Evolutionary conservation across 306 rosid species (phyloP), one percentile per base, ranked within the genome.

Genomic region (Castanopsis chinensis): DNA sequence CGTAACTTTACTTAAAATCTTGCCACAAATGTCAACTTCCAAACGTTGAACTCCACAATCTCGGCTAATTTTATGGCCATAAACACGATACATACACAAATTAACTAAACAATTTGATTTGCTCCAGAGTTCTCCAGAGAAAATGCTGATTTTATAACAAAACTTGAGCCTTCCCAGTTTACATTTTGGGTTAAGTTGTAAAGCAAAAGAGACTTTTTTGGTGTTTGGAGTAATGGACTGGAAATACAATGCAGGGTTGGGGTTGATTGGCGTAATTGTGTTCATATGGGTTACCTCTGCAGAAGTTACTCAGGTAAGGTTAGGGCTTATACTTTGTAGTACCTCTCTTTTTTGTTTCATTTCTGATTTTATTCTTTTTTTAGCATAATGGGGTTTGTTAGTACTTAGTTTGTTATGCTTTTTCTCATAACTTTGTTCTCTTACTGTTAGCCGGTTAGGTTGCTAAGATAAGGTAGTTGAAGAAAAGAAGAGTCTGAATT

Each of bases 261-360:
- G 87, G 20, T 81, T 90, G 72, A 88, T 92, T 57, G 87, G 86
- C 68, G 78, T 84, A 20, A 85, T 82, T 79, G 91, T 92, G 73
- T 37, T 90, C 59, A 86, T 90, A 51, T 90, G 90, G 94, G 94
- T 92, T 35, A 72, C 91, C 63, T 90, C 88, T 52, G 97, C 97
- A 33, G 94, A 90, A 76, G 83, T 92, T 43, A 88, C 97, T 76
- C 97, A 92, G 97, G 94, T 92, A 72, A 59, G 73, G 94, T 92
- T 75, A 59, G 73, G 30, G 3, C 27, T 53, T 19, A 30, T 20
- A 6, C 8, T 76, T 53, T 15, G 23, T 25, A 6, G 5, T 76
- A 1, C 13, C 27, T 54, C 57, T 55, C 35, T 19, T 4, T 32
- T 43, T 74, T 2, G 12, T 21, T 4, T 13, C 17, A 0, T 2